Evolutionary conservation across 2,329 filamentous ascomycete genomes (phyloP).

Genomic region (Fusarium robinianum): DNA sequence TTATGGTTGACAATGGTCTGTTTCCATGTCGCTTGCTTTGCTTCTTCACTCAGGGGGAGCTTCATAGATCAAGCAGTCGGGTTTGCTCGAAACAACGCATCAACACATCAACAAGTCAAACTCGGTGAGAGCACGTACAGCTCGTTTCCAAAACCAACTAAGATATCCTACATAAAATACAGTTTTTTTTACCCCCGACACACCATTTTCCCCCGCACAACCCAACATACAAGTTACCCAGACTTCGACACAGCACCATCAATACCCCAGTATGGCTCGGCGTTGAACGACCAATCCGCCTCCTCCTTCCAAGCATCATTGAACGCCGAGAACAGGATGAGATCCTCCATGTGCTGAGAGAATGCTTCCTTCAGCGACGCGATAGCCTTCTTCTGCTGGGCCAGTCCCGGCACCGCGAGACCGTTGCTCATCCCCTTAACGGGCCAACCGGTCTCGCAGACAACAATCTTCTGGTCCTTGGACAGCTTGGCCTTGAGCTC

Average conservation of each 20-base stretch:
- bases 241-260: constrained; percentile 36
- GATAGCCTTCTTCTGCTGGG: constrained; percentile 70
- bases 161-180: too few relatives aligned
- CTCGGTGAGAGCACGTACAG: too few relatives aligned
- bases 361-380: constrained; percentile 66
- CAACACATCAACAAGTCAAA: too few relatives aligned
- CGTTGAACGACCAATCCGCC: constrained; percentile 63
- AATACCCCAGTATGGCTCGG: constrained; percentile 80
- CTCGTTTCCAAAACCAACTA: too few relatives aligned
- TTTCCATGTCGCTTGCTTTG: too few relatives aligned
- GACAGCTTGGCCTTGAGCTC: constrained; percentile 49
- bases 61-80: too few relatives aligned
- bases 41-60: too few relatives aligned
- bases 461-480: constrained; percentile 64
- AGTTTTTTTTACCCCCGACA: too few relatives aligned
- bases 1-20: too few relatives aligned
- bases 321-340: constrained; percentile 79
- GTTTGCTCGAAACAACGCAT: too few relatives aligned
- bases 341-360: constrained; percentile 49
- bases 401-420: constrained; percentile 67
- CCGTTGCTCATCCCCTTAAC: constrained; percentile 68
- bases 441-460: constrained; percentile 88
- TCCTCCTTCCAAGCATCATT: constrained; percentile 80
- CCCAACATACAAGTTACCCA: too few relatives aligned
- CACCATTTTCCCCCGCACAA: too few relatives aligned